These are phyloP conservation scores for Ophiocordyceps camponoti-saundersi DNA, from an alignment of 2,329 filamentous ascomycete genomes.

Conservation along the genomic window DNA sequence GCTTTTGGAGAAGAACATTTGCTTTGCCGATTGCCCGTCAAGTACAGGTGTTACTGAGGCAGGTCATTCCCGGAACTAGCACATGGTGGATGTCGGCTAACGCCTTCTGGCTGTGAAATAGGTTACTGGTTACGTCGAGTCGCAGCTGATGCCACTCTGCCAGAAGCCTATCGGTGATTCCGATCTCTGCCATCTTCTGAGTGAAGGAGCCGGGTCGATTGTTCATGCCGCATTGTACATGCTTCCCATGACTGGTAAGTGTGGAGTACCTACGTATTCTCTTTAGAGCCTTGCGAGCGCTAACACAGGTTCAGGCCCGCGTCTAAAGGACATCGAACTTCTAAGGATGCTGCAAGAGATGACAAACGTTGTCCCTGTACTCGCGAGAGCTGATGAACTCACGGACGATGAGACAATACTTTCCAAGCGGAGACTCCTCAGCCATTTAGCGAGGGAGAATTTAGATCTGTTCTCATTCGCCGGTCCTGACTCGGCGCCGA, in stretches of 20 bases:
- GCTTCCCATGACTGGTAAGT: constrained; percentile 48
- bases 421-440: constrained; percentile 41
- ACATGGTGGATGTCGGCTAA: background rate
- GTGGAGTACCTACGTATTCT: background rate
- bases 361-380: constrained; percentile 72
- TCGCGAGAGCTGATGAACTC: constrained; percentile 61
- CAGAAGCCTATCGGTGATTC: constrained; percentile 45
- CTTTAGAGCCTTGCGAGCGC: background rate
- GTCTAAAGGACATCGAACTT: constrained; percentile 44
- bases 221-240: constrained; percentile 80
- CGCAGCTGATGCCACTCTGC: constrained; percentile 13
- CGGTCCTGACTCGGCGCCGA: constrained; percentile 11
- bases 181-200: constrained; percentile 62
- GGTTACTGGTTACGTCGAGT: constrained; percentile 56
- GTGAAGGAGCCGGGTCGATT: constrained; percentile 65
- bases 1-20: constrained; percentile 78
- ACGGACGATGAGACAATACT: constrained; percentile 35
- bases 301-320: constrained; percentile 11
- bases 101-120: constrained; percentile 25
- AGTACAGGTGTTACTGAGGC: constrained; percentile 37
- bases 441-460: constrained; percentile 36
- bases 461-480: constrained; percentile 54
- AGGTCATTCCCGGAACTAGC: constrained; percentile 9
- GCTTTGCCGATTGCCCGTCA: constrained; percentile 76
- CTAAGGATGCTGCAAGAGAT: constrained; percentile 52